Conservation (phyloP, 2,329 filamentous ascomycete genomes). For the Penicillium polonicum region DNA sequence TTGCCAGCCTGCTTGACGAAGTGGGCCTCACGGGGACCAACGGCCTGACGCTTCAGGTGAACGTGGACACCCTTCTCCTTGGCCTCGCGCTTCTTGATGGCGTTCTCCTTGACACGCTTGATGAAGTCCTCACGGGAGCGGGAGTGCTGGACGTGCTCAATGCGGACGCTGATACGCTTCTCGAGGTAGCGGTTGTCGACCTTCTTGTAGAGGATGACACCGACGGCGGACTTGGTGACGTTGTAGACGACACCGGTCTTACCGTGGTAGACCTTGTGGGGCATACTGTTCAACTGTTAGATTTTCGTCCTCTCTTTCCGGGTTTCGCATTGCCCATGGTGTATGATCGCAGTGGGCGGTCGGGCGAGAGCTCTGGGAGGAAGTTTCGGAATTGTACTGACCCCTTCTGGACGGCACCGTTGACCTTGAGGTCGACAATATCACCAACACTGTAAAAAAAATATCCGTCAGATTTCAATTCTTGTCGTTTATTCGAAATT, state of each 20-base stretch:
- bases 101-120: slow-evolving; percentile 94
- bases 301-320: slow-evolving; percentile 2
- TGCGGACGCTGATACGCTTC: slow-evolving; percentile 99
- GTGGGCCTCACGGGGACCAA: slow-evolving; percentile 73
- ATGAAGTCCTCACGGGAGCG: slow-evolving; percentile 97
- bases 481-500: slow-evolving; percentile 27
- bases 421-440: slow-evolving; percentile 97
- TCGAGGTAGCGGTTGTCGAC: slow-evolving; percentile 99
- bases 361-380: not conserved
- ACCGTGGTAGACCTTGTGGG: slow-evolving; percentile 99
- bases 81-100: slow-evolving; percentile 85
- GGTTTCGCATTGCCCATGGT: slow-evolving; percentile 6
- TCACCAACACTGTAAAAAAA: slow-evolving; percentile 73
- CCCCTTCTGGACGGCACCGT: slow-evolving; percentile 98
- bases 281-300: slow-evolving; percentile 66
- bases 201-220: slow-evolving; percentile 99
- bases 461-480: slow-evolving; percentile 45
- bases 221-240: slow-evolving; percentile 96
- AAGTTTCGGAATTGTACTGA: slow-evolving; percentile 53
- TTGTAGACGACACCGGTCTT: slow-evolving; percentile 99
- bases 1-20: slow-evolving; percentile 78
- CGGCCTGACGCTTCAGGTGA: slow-evolving; percentile 88
- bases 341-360: slow-evolving; percentile 2
- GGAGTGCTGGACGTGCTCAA: slow-evolving; percentile 95
- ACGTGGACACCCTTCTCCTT: slow-evolving; percentile 85